Evolutionary conservation across 345 rosid genomes (phyloP).

Genomic region (Populus euphratica): DNA sequence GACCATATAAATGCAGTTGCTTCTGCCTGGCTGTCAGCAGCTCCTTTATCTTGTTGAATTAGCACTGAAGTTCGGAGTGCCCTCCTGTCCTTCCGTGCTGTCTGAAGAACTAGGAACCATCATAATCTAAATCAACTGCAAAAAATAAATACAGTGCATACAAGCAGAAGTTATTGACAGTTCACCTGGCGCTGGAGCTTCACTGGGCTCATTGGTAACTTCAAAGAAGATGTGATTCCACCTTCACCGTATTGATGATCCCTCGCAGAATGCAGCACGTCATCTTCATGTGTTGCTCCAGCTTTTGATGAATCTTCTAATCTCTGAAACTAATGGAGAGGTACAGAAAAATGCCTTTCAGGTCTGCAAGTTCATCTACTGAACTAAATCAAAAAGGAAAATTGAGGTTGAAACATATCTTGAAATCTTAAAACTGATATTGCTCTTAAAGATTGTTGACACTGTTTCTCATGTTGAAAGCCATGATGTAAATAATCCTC

Average conservation of each 20-base stretch:
- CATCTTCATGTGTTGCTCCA: slow-evolving; percentile 32
- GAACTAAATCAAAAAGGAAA: neutral
- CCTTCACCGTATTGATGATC: slow-evolving; percentile 31
- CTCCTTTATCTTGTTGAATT: slow-evolving; percentile 53
- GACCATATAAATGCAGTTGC: slow-evolving; percentile 59
- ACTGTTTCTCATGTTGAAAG: neutral
- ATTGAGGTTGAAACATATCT: neutral
- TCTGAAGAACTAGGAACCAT: slow-evolving; percentile 42
- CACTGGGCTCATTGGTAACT: slow-evolving; percentile 55
- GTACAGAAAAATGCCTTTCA: neutral
- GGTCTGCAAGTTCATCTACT: slow-evolving; percentile 13
- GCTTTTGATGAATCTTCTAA: slow-evolving; percentile 34
- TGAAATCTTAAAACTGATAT: neutral
- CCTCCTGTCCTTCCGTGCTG: slow-evolving; percentile 57
- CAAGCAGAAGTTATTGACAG: slow-evolving; percentile 20
- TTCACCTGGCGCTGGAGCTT: slow-evolving; percentile 82
- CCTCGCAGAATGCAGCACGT: slow-evolving; percentile 20
- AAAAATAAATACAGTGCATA: slow-evolving; percentile 4
- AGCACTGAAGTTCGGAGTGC: slow-evolving; percentile 58
- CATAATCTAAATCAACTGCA: slow-evolving; percentile 25
- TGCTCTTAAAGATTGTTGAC: neutral
- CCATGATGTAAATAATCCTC: neutral
- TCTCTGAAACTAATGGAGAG: slow-evolving; percentile 18
- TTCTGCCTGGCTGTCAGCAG: slow-evolving; percentile 49
- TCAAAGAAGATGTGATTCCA: slow-evolving; percentile 26